These are phyloP conservation scores for Suillus clintonianus DNA, from an alignment of 768 basidiomycete species.

Conservation along the genomic window DNA sequence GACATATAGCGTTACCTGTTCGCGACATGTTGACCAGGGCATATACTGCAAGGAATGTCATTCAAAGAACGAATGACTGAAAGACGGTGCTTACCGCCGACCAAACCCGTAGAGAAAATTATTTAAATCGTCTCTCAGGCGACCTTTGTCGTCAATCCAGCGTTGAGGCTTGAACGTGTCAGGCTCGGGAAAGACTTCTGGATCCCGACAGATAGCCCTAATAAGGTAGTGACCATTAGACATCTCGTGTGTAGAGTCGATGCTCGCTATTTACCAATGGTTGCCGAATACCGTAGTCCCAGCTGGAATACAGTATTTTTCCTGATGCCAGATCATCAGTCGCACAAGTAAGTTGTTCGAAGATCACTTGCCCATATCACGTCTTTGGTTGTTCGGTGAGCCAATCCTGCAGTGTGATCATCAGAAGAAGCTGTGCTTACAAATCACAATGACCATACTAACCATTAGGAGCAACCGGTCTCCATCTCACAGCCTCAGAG, in stretches of 20 bases:
- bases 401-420: background rate
- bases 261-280: constrained; percentile 11
- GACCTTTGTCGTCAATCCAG: background rate
- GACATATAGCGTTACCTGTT: background rate
- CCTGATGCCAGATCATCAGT: background rate
- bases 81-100: constrained; percentile 38
- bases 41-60: constrained; percentile 38
- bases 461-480: background rate
- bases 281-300: constrained; percentile 9
- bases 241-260: too few species aligned
- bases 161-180: background rate
- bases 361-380: background rate
- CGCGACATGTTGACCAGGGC: constrained; percentile 45
- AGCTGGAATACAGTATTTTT: background rate
- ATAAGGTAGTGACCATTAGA: background rate
- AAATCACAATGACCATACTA: background rate
- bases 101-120: constrained; percentile 56
- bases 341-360: background rate
- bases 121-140: constrained; percentile 36
- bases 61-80: background rate
- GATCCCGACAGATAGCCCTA: constrained; percentile 2
- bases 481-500: background rate
- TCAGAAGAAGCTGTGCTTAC: background rate
- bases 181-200: background rate
- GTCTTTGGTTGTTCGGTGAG: background rate